Percentiles rank a stretch among this genome's conserved stretches.
These are phyloP conservation scores for Microsporum ferrugineum DNA, from an alignment of 2,329 filamentous ascomycete genomes.

Conservation along the genomic window DNA sequence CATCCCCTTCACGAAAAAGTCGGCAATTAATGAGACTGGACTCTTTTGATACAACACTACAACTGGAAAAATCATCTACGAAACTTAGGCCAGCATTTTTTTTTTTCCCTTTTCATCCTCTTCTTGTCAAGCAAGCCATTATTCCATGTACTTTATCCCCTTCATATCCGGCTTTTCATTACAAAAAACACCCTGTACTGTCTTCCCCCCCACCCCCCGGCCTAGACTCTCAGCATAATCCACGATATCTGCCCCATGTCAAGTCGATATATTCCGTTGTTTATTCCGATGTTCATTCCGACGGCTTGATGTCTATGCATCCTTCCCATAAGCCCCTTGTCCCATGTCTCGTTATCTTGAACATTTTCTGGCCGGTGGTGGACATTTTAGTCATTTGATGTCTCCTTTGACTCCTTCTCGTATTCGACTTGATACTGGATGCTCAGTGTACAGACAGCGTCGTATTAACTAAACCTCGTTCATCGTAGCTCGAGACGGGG, in stretches of 20 bases:
- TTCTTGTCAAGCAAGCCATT: background rate
- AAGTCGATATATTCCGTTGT: background rate
- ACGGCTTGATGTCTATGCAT: background rate
- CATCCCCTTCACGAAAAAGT: background rate
- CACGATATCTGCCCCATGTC: background rate
- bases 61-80: background rate
- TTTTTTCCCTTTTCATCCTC: background rate
- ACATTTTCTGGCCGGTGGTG: background rate
- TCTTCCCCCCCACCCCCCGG: background rate
- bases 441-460: background rate
- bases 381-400: background rate
- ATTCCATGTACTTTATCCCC: background rate
- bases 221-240: background rate
- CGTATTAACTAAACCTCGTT: background rate
- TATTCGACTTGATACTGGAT: background rate
- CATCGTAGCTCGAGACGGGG: background rate
- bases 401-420: background rate
- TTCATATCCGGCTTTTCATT: background rate
- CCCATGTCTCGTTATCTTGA: background rate
- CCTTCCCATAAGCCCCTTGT: background rate
- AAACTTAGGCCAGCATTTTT: background rate
- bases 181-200: background rate
- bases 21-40: background rate
- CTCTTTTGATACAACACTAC: background rate
- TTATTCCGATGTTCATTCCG: background rate